Evolutionary conservation across 2,329 filamentous ascomycete species (phyloP), one percentile per base, ranked within the genome.

Genomic region (Xylariaceae sp.): DNA sequence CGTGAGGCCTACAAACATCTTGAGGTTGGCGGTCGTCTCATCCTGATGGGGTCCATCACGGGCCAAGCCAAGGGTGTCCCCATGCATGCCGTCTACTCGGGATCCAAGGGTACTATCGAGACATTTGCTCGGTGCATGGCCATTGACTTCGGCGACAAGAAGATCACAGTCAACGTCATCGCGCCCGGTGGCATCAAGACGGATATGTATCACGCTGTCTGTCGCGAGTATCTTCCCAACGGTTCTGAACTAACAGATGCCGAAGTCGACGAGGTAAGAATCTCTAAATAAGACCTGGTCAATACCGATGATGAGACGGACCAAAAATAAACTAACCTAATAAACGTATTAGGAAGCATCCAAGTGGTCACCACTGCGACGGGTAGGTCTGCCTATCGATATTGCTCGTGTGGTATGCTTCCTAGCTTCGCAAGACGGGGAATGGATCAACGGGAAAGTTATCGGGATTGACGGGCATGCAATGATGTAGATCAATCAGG

Each of bases 71-170:
- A 80, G 63, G 83, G 78, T 39, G 83, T 89, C 16, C 82, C 82
- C 49, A 79, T 82, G 60, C 85, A 89, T 64, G 75, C 82, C 12
- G 74, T 90, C 38, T 90, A 90, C 73, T 85, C 85, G 19, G 85
- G 80, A 12, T 81, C 75, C 65, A 90, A 90, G 74, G 86, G 84
- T 56, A 81, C 86, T 29, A 83, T 89, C 49, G 86, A 88, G 67
- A 84, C 83, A 10, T 87, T 89, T 66, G 83, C 86, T 55, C 83
- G 86, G 64, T 82, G 78, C 56, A 85, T 89, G 68, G 83, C 86
- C 5, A 83, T 82, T 37, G 83, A 86, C 70, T 81, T 78, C 54
- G 80, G 83, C 43, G 77, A 83, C 69, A 76, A 81, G 58, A 78
- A 79, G 45, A 82, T 85, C 62, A 84, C 81, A 0, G 80, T 85